phyloP scores from a whole-genome alignment of 257 asterid genomes.

The Fraxinus cuspidata region DNA sequence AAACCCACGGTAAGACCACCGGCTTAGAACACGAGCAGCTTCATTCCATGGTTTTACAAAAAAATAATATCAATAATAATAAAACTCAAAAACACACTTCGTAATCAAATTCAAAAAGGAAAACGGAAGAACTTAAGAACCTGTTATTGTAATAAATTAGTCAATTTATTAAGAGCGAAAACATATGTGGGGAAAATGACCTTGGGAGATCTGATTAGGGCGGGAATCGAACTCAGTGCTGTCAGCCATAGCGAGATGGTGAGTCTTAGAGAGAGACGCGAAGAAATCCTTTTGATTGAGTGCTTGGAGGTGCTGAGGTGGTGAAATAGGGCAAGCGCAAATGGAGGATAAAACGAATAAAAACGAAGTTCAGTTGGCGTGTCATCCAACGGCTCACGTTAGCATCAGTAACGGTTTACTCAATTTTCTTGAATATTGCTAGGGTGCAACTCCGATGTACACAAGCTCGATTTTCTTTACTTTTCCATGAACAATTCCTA shows the following conservation, averaged over 20 bases:
- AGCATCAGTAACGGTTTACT: background rate
- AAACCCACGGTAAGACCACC: slow-evolving; percentile 41
- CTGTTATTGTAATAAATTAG: background rate
- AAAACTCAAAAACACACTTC: background rate
- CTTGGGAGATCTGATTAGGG: slow-evolving; percentile 56
- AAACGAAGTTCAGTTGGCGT: slow-evolving; percentile 6
- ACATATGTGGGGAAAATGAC: slow-evolving; percentile 11
- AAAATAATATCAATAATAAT: no score
- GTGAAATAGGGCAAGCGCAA: slow-evolving; percentile 32
- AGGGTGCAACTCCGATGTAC: no score
- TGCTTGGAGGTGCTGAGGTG: slow-evolving; percentile 32
- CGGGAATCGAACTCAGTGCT: slow-evolving; percentile 50
- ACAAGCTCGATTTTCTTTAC: no score
- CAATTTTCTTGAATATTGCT: no score
- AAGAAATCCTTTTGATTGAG: slow-evolving; percentile 27
- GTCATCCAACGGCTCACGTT: slow-evolving; percentile 25
- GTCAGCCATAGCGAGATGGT: slow-evolving; percentile 52
- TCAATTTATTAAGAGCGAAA: background rate
- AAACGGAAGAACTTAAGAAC: background rate
- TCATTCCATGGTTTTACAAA: slow-evolving; percentile 38
- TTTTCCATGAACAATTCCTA: no score
- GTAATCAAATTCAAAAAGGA: background rate
- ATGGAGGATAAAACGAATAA: slow-evolving; percentile 16
- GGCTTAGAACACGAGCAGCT: slow-evolving; percentile 11
- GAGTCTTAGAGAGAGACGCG: slow-evolving; percentile 21